Evolutionary conservation across 331 rosid genomes (phyloP), one percentile per base, ranked within the genome.

Genomic region (Acacia concinna): DNA sequence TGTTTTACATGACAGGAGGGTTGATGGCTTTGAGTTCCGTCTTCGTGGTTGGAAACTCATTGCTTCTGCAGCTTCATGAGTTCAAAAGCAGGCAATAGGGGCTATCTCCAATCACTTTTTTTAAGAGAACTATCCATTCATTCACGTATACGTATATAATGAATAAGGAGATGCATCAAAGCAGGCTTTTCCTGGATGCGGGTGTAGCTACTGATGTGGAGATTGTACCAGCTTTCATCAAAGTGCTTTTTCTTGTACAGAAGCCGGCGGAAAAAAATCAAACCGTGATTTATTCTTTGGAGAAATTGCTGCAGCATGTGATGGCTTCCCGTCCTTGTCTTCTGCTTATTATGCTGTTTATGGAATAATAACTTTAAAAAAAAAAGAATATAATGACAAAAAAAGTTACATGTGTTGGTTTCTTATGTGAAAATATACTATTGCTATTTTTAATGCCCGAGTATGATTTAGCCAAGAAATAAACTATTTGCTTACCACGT

Each of bases 1-100:
- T 79, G n/a, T 79, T 81, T 64, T 47, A 78, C 74, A 71, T 86
- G 79, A 25, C 93, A 95, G 99, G 99, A 65, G 99, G 99, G 73
- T 68, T 95, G 74, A 95, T 95, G 99, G 98, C 99, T 57, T 71
- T 93, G 86, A 95, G 99, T 91, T 95, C 99, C 56, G 91, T 91
- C 72, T 93, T 95, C 71, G 99, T 95, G 44, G 98, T 93, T 76
- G 60, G 89, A 83, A 95, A 95, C 80, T 95, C 99, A 0, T 77
- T 95, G 85, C 98, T 95, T 83, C 89, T 95, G 62, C 95, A 90
- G 87, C 86, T 91, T 82, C 94, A 93, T 77, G 89, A 84, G 27
- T 79, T 86, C 43, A 79, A 76, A 20, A 59, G 81, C 67, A 62
- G 73, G 80, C 65, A 73, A 35, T 47, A 83, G 79, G 54, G 78